phyloP scores from a whole-genome alignment of 1,139 yeast species.

The Ogataea hybrid region DNA sequence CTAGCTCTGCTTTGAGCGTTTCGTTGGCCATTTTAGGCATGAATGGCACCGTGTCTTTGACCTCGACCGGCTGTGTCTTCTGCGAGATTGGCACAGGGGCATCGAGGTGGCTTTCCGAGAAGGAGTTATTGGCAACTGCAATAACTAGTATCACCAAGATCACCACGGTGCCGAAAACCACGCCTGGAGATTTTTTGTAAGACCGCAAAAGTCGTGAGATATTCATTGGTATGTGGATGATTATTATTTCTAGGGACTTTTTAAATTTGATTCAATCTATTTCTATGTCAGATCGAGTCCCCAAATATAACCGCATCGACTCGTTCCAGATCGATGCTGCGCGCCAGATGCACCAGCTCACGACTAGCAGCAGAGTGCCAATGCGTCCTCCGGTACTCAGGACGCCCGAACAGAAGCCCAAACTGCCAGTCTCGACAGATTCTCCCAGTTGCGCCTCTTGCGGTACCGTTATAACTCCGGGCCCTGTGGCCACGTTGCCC shows the following conservation, averaged over 20 bases:
- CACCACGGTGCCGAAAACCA: conserved; percentile 16
- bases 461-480: conserved; percentile 70
- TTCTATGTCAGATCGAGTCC: conserved; percentile 5
- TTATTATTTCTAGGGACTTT: not conserved
- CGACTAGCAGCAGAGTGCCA: conserved; percentile 29
- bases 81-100: conserved; percentile 22
- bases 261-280: not conserved
- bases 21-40: conserved; percentile 86
- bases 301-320: conserved; percentile 39
- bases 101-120: conserved; percentile 16
- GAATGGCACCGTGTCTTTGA: conserved; percentile 36
- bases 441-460: conserved; percentile 34
- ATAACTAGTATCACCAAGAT: conserved; percentile 19
- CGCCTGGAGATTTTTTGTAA: conserved; percentile 20
- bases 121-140: conserved; percentile 17
- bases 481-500: conserved; percentile 66
- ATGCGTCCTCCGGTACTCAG: conserved; percentile 38
- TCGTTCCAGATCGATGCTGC: conserved; percentile 63
- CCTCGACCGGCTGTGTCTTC: conserved; percentile 5
- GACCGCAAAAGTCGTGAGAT: conserved; percentile 8
- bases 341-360: conserved; percentile 52
- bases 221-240: conserved; percentile 3
- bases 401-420: conserved; percentile 42
- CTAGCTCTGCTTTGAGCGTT: conserved; percentile 66
- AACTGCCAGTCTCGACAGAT: conserved; percentile 1